A percentile compares a stretch with the other conserved stretches of the same genome.
Conservation (phyloP, 164 flowering plant genomes). For the Aristolochia contorta region DNA sequence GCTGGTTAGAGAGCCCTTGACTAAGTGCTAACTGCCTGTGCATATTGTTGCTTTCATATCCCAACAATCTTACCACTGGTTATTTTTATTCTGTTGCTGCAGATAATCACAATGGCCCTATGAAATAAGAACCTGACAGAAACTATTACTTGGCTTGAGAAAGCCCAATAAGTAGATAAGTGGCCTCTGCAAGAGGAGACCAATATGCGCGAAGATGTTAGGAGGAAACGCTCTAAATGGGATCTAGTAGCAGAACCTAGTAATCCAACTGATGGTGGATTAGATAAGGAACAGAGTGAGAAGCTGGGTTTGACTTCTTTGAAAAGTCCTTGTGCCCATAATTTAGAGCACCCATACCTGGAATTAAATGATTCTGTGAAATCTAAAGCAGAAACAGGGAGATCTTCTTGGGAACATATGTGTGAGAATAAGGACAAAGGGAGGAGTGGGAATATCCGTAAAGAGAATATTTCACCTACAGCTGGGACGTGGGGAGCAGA, state of each 20-base stretch:
- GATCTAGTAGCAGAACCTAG: constrained; percentile 36
- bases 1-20: too few relatives aligned
- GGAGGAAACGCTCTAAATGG: constrained; percentile 44
- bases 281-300: constrained; percentile 18
- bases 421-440: constrained; percentile 21
- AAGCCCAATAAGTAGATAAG: too few relatives aligned
- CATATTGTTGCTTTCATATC: too few relatives aligned
- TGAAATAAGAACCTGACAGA: too few relatives aligned
- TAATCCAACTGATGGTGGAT: constrained; percentile 14
- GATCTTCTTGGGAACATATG: constrained; percentile 22
- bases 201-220: constrained; percentile 14
- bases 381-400: constrained; percentile 17
- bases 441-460: constrained; percentile 18
- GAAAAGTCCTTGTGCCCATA: constrained; percentile 11
- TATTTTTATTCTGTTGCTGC: too few relatives aligned
- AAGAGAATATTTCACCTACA: constrained; percentile 14
- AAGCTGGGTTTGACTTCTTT: constrained; percentile 17
- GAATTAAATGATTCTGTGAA: constrained; percentile 9
- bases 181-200: too few relatives aligned
- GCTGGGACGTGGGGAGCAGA: constrained; percentile 20
- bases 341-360: constrained; percentile 21
- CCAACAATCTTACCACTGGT: too few relatives aligned
- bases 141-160: too few relatives aligned
- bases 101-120: too few relatives aligned
- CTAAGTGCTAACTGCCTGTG: too few relatives aligned